A percentile compares a stretch with the other conserved stretches of the same genome.
Evolutionary conservation across 495 filamentous ascomycete species (phyloP).

Genomic region (Xylaria palmicola): DNA sequence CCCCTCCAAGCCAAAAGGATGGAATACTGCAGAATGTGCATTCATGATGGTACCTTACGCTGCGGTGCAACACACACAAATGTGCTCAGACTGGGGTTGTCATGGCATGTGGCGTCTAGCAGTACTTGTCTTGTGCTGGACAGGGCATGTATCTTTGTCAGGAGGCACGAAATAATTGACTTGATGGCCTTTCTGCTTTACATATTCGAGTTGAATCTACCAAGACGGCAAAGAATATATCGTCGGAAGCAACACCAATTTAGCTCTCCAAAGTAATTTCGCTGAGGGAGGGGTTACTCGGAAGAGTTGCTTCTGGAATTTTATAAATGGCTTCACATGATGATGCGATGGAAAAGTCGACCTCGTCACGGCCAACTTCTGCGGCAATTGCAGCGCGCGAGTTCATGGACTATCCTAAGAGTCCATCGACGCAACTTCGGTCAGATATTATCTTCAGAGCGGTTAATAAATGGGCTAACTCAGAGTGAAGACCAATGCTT

Average conservation of each 20-base stretch:
- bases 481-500: conserved; percentile 19
- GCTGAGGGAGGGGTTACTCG: too few species aligned
- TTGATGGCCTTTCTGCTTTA: too few species aligned
- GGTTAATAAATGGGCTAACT: neutral
- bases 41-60: neutral
- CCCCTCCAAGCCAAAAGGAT: too few species aligned
- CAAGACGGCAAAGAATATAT: too few species aligned
- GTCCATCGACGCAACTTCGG: neutral
- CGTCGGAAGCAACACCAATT: too few species aligned
- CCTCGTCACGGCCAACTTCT: neutral
- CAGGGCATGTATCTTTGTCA: too few species aligned
- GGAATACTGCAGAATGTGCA: too few species aligned
- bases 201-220: too few species aligned
- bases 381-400: neutral
- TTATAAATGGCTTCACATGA: neutral
- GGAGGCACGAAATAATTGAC: too few species aligned
- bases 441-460: neutral
- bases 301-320: neutral
- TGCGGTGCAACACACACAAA: neutral
- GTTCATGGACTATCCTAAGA: neutral
- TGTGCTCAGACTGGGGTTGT: neutral
- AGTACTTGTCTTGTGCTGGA: too few species aligned
- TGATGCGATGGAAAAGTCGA: neutral
- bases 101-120: too few species aligned
- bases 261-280: too few species aligned